These are phyloP conservation scores for Cynanchum wilfordii DNA, from an alignment of 257 asterid species.

Conservation along the genomic window DNA sequence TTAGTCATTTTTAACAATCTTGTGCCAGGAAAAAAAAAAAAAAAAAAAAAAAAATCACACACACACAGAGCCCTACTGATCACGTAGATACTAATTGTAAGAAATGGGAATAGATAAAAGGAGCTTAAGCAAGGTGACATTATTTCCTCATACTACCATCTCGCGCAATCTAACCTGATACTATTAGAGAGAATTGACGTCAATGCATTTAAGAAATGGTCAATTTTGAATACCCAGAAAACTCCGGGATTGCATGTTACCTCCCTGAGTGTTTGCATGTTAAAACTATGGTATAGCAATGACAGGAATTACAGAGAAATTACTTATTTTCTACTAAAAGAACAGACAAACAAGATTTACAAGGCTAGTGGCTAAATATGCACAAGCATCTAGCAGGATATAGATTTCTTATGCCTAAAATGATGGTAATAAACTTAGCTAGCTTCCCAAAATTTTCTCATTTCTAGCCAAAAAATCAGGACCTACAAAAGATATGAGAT, in stretches of 20 bases:
- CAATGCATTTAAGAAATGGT: neutral
- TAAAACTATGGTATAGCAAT: neutral
- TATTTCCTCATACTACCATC: neutral
- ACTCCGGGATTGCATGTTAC: neutral
- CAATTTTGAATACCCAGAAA: neutral
- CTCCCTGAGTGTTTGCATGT: neutral
- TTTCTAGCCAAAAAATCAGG: neutral
- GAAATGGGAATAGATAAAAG: neutral
- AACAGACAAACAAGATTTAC: neutral
- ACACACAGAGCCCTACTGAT: too few relatives aligned
- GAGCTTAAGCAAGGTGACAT: too few relatives aligned
- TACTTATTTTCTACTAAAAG: neutral
- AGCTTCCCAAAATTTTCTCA: constrained; percentile 1
- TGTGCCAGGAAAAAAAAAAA: neutral
- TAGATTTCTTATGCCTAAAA: neutral
- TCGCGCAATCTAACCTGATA: neutral
- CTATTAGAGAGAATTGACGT: neutral
- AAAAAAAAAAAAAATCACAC: too few relatives aligned
- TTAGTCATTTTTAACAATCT: neutral
- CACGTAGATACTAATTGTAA: neutral
- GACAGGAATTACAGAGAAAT: neutral
- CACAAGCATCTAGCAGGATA: neutral
- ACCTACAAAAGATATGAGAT: neutral
- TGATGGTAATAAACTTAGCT: neutral
- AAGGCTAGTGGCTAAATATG: neutral